Evolutionary conservation across 2,329 filamentous ascomycete species (phyloP).

Genomic region (Sclerotinia glacialis): DNA sequence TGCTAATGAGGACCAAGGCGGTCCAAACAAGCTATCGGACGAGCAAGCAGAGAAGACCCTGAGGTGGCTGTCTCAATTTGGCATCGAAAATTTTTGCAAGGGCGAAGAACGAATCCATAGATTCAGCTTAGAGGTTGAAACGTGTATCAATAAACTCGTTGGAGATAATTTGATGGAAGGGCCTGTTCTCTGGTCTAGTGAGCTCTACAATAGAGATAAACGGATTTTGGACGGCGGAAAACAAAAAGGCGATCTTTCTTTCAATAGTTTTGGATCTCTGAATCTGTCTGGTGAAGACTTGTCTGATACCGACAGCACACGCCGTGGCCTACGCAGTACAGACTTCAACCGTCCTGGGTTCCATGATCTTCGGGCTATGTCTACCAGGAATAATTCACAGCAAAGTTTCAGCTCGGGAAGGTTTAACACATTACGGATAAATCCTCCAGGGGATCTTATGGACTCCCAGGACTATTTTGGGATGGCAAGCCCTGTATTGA

Average conservation of each 20-base stretch:
- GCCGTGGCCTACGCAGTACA: conserved; percentile 42
- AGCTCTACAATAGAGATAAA: conserved; percentile 78
- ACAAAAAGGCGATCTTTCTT: conserved; percentile 49
- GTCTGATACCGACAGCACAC: conserved; percentile 32
- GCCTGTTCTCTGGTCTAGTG: conserved; percentile 88
- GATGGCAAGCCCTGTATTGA: conserved; percentile 62
- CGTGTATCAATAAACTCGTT: conserved; percentile 79
- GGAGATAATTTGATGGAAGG: conserved; percentile 81
- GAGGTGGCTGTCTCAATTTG: conserved; percentile 76
- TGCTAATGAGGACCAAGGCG: conserved; percentile 77
- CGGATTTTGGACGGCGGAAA: conserved; percentile 48
- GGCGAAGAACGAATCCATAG: conserved; percentile 94
- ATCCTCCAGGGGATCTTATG: conserved; percentile 60
- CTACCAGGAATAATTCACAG: conserved; percentile 62
- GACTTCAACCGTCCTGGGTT: conserved; percentile 50
- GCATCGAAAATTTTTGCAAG: conserved; percentile 88
- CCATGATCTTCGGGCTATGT: conserved; percentile 56
- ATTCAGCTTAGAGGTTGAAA: conserved; percentile 86
- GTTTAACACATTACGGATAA: conserved; percentile 57
- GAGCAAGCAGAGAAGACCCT: conserved; percentile 84
- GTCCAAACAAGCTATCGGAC: conserved; percentile 93
- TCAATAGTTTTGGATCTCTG: conserved; percentile 47
- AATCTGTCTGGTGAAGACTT: conserved; percentile 47
- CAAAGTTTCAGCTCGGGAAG: conserved; percentile 68
- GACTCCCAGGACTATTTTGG: conserved; percentile 72